phyloP scores from a whole-genome alignment of 495 filamentous ascomycete genomes.

The Aspergillus avenaceus region DNA sequence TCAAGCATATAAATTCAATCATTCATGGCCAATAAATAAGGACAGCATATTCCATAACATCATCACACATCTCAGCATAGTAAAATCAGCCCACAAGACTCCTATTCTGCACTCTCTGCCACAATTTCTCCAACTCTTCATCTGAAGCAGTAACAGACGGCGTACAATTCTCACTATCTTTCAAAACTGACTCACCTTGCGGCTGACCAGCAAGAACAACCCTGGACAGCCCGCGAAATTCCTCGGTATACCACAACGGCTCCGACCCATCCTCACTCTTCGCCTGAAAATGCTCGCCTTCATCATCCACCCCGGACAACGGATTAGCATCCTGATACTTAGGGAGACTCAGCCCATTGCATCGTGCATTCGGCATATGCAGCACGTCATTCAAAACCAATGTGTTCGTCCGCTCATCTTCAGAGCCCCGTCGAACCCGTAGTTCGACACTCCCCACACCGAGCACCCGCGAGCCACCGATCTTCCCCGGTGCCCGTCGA shows the following conservation, averaged over 20 bases:
- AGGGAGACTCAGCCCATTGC: constrained; percentile 20
- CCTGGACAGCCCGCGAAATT: constrained; percentile 8
- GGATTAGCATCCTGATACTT: constrained; percentile 6
- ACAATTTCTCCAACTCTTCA: constrained; percentile 17
- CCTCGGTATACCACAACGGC: constrained; percentile 18
- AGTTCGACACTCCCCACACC: constrained; percentile 23
- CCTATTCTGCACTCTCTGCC: constrained; percentile 8
- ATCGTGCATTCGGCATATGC: constrained; percentile 21
- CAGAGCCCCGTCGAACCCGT: constrained; percentile 7
- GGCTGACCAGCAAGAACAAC: constrained; percentile 20
- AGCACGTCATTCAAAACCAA: constrained; percentile 21
- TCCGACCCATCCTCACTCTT: constrained; percentile 5
- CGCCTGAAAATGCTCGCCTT: constrained; percentile 6
- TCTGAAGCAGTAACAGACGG: constrained; percentile 11
- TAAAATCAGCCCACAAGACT: neutral
- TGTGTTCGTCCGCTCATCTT: constrained; percentile 6
- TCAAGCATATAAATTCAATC: too few relatives aligned
- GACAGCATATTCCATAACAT: neutral
- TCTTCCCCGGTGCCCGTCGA: constrained; percentile 13
- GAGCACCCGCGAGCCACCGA: constrained; percentile 7
- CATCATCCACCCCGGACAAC: neutral
- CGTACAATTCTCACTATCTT: constrained; percentile 3
- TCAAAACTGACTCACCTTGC: constrained; percentile 10
- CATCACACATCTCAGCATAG: neutral
- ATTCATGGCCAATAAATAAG: too few relatives aligned